These are phyloP conservation scores for Citrus glauca DNA, from an alignment of 345 rosid genomes.

Conservation along the genomic window DNA sequence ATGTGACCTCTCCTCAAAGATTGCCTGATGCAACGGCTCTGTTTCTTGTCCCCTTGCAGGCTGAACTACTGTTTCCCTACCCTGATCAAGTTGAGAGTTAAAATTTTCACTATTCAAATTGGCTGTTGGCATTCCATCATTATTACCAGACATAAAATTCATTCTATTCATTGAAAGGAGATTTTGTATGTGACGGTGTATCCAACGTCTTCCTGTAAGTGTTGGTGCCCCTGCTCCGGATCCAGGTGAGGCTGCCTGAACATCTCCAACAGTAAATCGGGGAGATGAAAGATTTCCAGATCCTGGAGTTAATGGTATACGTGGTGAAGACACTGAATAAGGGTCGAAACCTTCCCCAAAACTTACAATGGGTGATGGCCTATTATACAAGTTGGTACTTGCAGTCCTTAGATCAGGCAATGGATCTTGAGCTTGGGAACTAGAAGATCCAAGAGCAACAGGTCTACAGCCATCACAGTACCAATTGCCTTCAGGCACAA, in stretches of 20 bases:
- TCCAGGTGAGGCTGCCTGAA: slow-evolving; percentile 50
- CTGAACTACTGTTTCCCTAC: slow-evolving; percentile 44
- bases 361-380: slow-evolving; percentile 44
- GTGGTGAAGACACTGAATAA: slow-evolving; percentile 49
- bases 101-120: slow-evolving; percentile 33
- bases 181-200: slow-evolving; percentile 80
- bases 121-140: slow-evolving; percentile 39
- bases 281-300: slow-evolving; percentile 58
- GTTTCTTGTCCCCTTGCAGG: slow-evolving; percentile 33
- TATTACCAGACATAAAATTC: slow-evolving; percentile 37
- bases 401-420: slow-evolving; percentile 50
- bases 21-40: slow-evolving; percentile 23
- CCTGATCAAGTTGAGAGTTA: slow-evolving; percentile 40
- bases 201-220: slow-evolving; percentile 70
- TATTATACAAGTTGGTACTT: slow-evolving; percentile 35
- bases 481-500: slow-evolving; percentile 99
- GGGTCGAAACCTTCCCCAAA: slow-evolving; percentile 50
- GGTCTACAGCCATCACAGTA: slow-evolving; percentile 95
- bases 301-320: slow-evolving; percentile 37
- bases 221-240: slow-evolving; percentile 78
- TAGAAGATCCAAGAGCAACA: slow-evolving; percentile 70
- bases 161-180: slow-evolving; percentile 56
- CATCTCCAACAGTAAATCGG: slow-evolving; percentile 51
- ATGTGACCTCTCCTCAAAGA: slow-evolving; percentile 40
- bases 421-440: slow-evolving; percentile 48